Percentiles rank a stretch among this genome's conserved stretches.
Conservation (phyloP, 2,329 filamentous ascomycete genomes). For the Nemania sp. region DNA sequence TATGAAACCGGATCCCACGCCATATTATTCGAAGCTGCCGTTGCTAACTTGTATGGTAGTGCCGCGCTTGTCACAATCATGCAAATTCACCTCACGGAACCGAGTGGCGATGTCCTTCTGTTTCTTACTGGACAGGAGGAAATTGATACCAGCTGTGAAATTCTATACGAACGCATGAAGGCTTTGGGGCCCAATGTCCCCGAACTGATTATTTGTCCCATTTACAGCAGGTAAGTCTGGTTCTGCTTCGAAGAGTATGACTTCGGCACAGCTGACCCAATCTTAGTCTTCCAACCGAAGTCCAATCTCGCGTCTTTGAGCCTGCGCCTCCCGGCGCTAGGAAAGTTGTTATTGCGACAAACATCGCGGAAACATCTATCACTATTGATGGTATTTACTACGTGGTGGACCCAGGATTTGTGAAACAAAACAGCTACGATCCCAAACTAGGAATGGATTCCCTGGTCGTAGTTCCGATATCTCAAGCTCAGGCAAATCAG, state of each 20-base stretch:
- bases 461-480: slow-evolving; percentile 92
- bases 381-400: slow-evolving; percentile 98
- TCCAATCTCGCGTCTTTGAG: slow-evolving; percentile 93
- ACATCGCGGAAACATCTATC: slow-evolving; percentile 97
- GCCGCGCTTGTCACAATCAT: slow-evolving; percentile 94
- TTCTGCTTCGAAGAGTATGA: background rate
- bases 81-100: slow-evolving; percentile 95
- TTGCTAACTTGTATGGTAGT: slow-evolving; percentile 25
- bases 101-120: slow-evolving; percentile 89
- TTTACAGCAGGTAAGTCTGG: slow-evolving; percentile 68
- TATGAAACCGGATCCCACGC: background rate
- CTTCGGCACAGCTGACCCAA: background rate
- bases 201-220: slow-evolving; percentile 88
- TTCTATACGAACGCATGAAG: slow-evolving; percentile 94
- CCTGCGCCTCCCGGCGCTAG: slow-evolving; percentile 82
- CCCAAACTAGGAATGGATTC: slow-evolving; percentile 98
- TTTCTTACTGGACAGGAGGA: slow-evolving; percentile 98
- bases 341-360: slow-evolving; percentile 97
- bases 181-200: slow-evolving; percentile 88
- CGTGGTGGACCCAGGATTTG: slow-evolving; percentile 94
- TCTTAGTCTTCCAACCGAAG: slow-evolving; percentile 80
- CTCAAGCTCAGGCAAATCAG: slow-evolving; percentile 95
- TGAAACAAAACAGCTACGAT: slow-evolving; percentile 97
- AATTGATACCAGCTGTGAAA: slow-evolving; percentile 93
- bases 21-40: background rate